phyloP scores from a whole-genome alignment of 352 stramenopile species.

The Thalassiosira hispida region DNA sequence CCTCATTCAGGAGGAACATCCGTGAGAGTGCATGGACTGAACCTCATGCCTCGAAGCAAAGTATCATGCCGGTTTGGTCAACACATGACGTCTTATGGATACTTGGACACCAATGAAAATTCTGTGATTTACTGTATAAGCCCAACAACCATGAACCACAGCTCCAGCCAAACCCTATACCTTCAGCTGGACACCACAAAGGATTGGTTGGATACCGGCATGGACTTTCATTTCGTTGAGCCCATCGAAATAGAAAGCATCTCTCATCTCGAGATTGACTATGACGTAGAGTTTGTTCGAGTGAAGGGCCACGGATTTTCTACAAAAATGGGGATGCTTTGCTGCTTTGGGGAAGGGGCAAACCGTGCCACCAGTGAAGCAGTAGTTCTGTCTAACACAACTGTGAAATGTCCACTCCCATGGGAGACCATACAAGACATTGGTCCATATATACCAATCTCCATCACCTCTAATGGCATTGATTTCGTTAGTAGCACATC shows the following conservation, averaged over 20 bases:
- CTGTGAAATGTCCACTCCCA: constrained; percentile 28
- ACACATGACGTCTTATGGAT: constrained; percentile 28
- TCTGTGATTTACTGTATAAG: constrained; percentile 21
- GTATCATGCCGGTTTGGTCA: constrained; percentile 28
- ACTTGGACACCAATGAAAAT: constrained; percentile 18
- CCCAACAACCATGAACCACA: constrained; percentile 4
- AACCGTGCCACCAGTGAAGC: not conserved
- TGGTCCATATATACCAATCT: constrained; percentile 12
- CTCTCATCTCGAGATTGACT: constrained; percentile 20
- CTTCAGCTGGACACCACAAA: constrained; percentile 10
- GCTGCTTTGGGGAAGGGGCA: constrained; percentile 19
- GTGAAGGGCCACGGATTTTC: constrained; percentile 28
- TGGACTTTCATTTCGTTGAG: constrained; percentile 37
- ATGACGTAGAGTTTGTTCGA: constrained; percentile 1
- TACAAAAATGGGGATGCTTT: not conserved
- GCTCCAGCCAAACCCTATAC: constrained; percentile 11
- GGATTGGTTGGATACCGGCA: constrained; percentile 30
- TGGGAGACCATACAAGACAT: not conserved
- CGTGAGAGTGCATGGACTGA: too few species aligned
- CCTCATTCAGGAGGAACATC: too few species aligned
- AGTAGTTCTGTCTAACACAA: constrained; percentile 30
- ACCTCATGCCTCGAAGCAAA: too few species aligned
- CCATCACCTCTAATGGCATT: constrained; percentile 30
- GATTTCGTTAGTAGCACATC: constrained; percentile 19
- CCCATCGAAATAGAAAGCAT: constrained; percentile 24